These are phyloP conservation scores for Lentinula lateritia DNA, from an alignment of 768 basidiomycete species.

Conservation along the genomic window DNA sequence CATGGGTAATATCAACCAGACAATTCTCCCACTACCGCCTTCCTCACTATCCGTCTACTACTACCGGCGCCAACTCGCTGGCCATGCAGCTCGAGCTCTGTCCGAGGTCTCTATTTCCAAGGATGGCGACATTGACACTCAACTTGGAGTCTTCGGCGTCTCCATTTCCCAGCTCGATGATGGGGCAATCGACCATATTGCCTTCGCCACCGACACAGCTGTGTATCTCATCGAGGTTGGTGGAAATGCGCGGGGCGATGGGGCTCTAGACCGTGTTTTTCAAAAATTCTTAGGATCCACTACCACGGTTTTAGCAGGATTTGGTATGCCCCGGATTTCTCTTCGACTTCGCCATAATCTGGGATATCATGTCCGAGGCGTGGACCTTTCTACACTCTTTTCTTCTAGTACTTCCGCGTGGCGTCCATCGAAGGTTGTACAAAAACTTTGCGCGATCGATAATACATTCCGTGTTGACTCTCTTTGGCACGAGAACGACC, in stretches of 20 bases:
- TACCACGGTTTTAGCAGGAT: conserved; percentile 23
- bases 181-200: conserved; percentile 1
- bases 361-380: conserved; percentile 22
- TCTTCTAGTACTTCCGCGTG: conserved; percentile 15
- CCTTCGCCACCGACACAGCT: background rate
- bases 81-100: background rate
- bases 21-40: background rate
- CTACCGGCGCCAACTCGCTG: background rate
- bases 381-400: conserved; percentile 30
- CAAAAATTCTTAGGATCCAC: conserved; percentile 11
- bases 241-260: background rate
- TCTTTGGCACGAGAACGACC: conserved; percentile 23
- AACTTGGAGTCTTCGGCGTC: background rate
- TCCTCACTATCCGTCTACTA: background rate
- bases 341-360: conserved; percentile 23
- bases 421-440: conserved; percentile 20
- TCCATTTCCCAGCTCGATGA: background rate
- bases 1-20: background rate
- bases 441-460: conserved; percentile 2
- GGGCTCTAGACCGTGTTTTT: conserved; percentile 9
- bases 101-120: background rate
- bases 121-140: background rate
- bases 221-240: background rate
- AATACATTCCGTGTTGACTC: conserved; percentile 12
- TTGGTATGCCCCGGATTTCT: conserved; percentile 30